Evolutionary conservation across 2,329 filamentous ascomycete genomes (phyloP).

Genomic region (Dactylellina haptotyla): DNA sequence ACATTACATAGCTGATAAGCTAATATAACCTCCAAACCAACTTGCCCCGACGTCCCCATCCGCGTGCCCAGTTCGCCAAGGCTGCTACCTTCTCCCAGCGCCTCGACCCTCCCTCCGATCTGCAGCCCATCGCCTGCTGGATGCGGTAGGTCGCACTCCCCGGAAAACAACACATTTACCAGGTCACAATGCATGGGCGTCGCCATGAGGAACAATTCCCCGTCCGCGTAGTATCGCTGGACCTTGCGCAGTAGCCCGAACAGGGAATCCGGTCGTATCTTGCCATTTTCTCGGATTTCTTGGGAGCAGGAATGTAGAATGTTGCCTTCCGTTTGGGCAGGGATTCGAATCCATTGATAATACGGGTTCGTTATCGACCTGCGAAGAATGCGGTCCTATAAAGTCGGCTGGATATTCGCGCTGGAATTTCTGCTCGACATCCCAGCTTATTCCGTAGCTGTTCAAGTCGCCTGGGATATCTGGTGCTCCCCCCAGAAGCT

Average conservation of each 20-base stretch:
- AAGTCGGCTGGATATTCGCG: constrained; percentile 78
- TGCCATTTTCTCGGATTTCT: constrained; percentile 24
- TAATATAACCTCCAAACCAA: neutral
- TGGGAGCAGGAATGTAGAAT: constrained; percentile 26
- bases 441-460: constrained; percentile 94
- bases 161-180: constrained; percentile 41
- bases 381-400: constrained; percentile 65
- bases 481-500: constrained; percentile 2
- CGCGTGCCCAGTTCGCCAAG: constrained; percentile 41
- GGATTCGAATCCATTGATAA: constrained; percentile 9
- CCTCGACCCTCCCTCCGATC: constrained; percentile 19
- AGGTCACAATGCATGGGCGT: constrained; percentile 13
- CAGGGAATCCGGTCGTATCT: constrained; percentile 32
- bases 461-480: constrained; percentile 67
- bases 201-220: constrained; percentile 1
- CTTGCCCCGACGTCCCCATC: neutral
- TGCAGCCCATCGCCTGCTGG: constrained; percentile 32
- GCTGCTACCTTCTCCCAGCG: constrained; percentile 44
- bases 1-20: constrained; percentile 15
- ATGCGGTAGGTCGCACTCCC: constrained; percentile 33
- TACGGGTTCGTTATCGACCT: neutral
- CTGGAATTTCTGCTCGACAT: constrained; percentile 64
- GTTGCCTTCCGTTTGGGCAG: constrained; percentile 46
- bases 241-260: constrained; percentile 21
- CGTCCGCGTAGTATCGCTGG: constrained; percentile 24